Conservation (phyloP, 2,329 filamentous ascomycete genomes). For the Emericellopsis atlantica region DNA sequence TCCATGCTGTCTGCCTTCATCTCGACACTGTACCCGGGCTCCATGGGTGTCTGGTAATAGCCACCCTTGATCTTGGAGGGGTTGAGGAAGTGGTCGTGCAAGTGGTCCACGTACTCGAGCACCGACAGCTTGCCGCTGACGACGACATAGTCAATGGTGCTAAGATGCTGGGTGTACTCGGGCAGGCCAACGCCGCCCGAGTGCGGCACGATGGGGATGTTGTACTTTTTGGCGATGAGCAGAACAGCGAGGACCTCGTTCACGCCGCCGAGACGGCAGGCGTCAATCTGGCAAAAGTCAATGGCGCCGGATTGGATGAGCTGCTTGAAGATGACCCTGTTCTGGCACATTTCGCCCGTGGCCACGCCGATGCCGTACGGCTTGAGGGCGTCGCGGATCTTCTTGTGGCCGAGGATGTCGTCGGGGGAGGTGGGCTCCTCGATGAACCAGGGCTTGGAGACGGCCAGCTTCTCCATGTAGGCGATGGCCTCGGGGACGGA, state of each 20-base stretch:
- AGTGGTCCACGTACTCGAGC: constrained; percentile 83
- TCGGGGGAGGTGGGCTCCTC: constrained; percentile 88
- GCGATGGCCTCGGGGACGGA: constrained; percentile 78
- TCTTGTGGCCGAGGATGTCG: constrained; percentile 79
- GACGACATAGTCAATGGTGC: constrained; percentile 84
- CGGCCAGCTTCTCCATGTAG: constrained; percentile 71
- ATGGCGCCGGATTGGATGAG: constrained; percentile 69
- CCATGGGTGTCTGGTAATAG: constrained; percentile 74
- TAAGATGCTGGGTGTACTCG: constrained; percentile 88
- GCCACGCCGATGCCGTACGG: constrained; percentile 71
- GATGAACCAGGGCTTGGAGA: constrained; percentile 89
- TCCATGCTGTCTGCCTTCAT: constrained; percentile 89
- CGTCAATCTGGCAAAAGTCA: constrained; percentile 82
- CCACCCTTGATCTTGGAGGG: constrained; percentile 71
- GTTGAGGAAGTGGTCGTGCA: constrained; percentile 87
- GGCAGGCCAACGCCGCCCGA: constrained; percentile 81
- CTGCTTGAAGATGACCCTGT: constrained; percentile 90
- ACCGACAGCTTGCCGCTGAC: constrained; percentile 72
- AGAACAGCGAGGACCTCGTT: constrained; percentile 89
- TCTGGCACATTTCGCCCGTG: constrained; percentile 92
- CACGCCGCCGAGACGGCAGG: constrained; percentile 78
- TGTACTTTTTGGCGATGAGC: constrained; percentile 69
- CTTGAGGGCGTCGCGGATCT: constrained; percentile 67
- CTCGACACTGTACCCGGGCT: constrained; percentile 83
- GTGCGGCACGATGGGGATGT: constrained; percentile 77